phyloP scores from a whole-genome alignment of 176 grass and related monocot genomes.

The Calamus simplicifolius region DNA sequence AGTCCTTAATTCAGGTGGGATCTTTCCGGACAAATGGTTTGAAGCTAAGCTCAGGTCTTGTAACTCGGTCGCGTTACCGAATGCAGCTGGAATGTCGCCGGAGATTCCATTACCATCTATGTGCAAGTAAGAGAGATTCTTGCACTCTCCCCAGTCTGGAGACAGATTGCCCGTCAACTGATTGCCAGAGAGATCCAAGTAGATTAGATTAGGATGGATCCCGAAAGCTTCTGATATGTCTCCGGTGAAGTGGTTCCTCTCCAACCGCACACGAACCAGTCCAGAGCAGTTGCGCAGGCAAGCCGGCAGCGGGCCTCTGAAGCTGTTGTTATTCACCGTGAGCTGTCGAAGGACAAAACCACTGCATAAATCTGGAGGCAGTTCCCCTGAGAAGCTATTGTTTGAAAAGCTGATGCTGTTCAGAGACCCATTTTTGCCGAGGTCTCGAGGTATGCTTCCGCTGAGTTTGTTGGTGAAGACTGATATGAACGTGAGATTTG shows the following conservation, averaged over 20 bases:
- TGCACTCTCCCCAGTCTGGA: constrained; percentile 34
- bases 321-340: constrained; percentile 24
- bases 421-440: constrained; percentile 34
- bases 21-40: constrained; percentile 33
- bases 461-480: constrained; percentile 42
- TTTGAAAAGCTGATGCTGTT: constrained; percentile 18
- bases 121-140: constrained; percentile 42
- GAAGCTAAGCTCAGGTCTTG: constrained; percentile 45
- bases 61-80: constrained; percentile 23
- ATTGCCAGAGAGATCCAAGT: constrained; percentile 55
- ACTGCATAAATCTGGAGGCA: constrained; percentile 42
- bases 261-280: constrained; percentile 35
- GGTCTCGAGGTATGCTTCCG: constrained; percentile 40
- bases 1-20: constrained; percentile 38
- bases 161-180: constrained; percentile 40
- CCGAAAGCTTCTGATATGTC: constrained; percentile 45
- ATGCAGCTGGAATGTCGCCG: constrained; percentile 42
- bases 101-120: constrained; percentile 50
- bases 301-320: constrained; percentile 37
- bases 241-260: constrained; percentile 39
- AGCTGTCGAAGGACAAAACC: constrained; percentile 28
- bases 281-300: constrained; percentile 47
- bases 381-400: constrained; percentile 48
- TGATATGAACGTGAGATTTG: constrained; percentile 19
- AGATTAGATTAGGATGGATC: constrained; percentile 41